phyloP scores from a whole-genome alignment of 106 monocot genomes.

The Dendrobium nobile region DNA sequence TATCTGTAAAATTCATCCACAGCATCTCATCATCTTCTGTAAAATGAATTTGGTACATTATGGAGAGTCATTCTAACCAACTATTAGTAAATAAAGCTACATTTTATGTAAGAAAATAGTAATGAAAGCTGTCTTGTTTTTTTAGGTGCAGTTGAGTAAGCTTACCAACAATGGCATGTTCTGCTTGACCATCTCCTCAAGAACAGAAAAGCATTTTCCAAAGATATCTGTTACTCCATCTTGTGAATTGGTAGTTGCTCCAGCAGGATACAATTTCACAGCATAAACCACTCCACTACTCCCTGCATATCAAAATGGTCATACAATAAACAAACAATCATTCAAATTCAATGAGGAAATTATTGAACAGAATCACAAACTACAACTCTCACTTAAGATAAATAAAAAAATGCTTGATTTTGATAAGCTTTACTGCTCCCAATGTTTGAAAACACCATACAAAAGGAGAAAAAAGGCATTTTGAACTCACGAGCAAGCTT shows the following conservation, averaged over 20 bases:
- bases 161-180: conserved; percentile 86
- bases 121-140: background rate
- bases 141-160: background rate
- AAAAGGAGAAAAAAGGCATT: background rate
- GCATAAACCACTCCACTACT: conserved; percentile 80
- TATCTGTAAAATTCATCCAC: no score
- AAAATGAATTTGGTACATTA: background rate
- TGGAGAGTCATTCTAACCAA: background rate
- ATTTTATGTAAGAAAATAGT: background rate
- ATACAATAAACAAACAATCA: background rate
- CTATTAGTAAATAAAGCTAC: background rate
- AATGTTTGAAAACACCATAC: no score
- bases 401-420: background rate
- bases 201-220: conserved; percentile 90
- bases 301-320: conserved; percentile 28
- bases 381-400: background rate
- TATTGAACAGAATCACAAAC: background rate
- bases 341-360: background rate
- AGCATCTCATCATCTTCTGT: background rate
- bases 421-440: background rate
- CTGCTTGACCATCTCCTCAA: conserved; percentile 76
- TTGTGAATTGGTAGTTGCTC: conserved; percentile 97
- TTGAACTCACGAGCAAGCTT: conserved; percentile 61
- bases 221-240: conserved; percentile 97
- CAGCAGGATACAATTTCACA: conserved; percentile 94